Evolutionary conservation across 106 monocot species (phyloP), one percentile per base, ranked within the genome.

Genomic region (Ottelia alismoides): DNA sequence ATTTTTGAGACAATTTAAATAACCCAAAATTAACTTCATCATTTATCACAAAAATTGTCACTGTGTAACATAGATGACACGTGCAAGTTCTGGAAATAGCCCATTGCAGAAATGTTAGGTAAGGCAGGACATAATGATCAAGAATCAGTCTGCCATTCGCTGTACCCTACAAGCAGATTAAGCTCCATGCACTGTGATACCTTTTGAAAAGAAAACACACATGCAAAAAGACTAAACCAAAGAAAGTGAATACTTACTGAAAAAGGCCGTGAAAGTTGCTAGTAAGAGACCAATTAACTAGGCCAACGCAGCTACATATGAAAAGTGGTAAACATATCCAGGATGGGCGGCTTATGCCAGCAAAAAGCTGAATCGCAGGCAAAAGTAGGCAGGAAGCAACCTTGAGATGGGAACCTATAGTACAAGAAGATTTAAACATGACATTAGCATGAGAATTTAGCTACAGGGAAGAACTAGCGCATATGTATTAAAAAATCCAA

Each of bases 261-360:
- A 87, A 93, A 57, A 94, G 84, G 12, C 88, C 93, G 50, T 88
- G 75, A 66, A 94, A 94, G 58, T 94, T 88, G 75, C 93, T 84
- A 25, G 80, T 84, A 35, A 94, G 47, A 53, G 93, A 94, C 93
- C 93, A 94, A 81, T 88, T 75, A 67, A 94, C 88, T 76, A 94
- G 80, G 22, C 93, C 84, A 47, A 94, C 80, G 62, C 93, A 94
- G 49, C 93, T 88, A 60, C 84, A 80, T 55, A 94, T 63, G 61
- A 94, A 94, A 55, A 88, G 88, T 28, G 93, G 93, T 20, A 94
- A 48, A 51, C 76, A 94, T 49, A 84, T 71, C 93, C 93, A 94
- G 18, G 93, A 94, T 20, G 93, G 80, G 64, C 81, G 78, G 52
- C 88, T 88, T 45, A 94, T 88, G 49, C 93, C 82, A 26, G 84